Base-by-base conservation (phyloP, 1,284 basidiomycete species). In the Melampsora americana region DNA sequence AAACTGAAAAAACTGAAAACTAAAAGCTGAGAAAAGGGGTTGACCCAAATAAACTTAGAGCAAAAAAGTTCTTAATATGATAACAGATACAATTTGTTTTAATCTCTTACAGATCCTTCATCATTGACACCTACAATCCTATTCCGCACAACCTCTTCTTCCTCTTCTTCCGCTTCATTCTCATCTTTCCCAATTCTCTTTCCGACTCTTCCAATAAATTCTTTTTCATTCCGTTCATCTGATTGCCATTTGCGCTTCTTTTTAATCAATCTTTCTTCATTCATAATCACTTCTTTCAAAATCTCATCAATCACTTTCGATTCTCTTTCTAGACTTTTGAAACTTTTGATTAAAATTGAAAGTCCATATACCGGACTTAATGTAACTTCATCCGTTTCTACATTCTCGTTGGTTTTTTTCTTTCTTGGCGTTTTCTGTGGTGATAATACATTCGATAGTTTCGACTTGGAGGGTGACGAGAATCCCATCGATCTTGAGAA, bases 31-130 rank as follows among this genome's bases (percentile, higher is more conserved):
- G 11, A 48, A 48, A 56, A 28, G 2, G 53, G 9, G 53, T 56
- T n/a, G n/a, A 56, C 53, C n/a, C 14, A 28, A 56, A 23, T 7
- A 23, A 53, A 53, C 14, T n/a, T 23, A 56, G 53, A 56, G 2
- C 50, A 56, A n/a, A n/a, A 56, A 56, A 56, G 0, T 23, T 9
- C 53, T 7, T 7, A 12, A 56, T 56, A 56, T 56, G 9, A 56
- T 23, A 56, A n/a, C n/a, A 56, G 28, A 23, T 56, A 56, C 20
- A 1, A 23, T 56, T 56, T 23, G 46, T 23, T 56, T 56, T 14
- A 56, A 56, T 56, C 53, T 56, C 28, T 56, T 56, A 28, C 28
- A 56, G 53, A 56, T 9, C 53, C 53, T 56, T 56, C 53, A 56
- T 56, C 53, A 56, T 56, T 56, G n/a, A 56, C 53, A 56, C 28